Base-by-base conservation (phyloP, 768 basidiomycete genomes). In the Tulasnella sp. region DNA sequence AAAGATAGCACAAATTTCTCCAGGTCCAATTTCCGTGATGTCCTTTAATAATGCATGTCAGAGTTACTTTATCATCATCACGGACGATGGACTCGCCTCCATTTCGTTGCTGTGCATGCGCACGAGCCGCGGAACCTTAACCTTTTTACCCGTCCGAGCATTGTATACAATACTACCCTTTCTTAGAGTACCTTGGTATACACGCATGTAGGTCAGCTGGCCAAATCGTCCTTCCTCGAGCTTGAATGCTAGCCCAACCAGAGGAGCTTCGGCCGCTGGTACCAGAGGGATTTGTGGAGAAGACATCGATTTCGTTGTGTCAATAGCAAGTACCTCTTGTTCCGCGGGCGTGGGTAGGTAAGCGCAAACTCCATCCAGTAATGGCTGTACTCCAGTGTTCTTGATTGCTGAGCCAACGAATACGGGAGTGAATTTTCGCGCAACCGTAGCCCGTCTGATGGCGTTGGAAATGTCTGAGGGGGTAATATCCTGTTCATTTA, bases 91-190 rank as follows among this genome's bases (percentile, higher is more conserved):
- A 49, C 77, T 35, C 49, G 87, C 88, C 81, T 99, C 96, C 96
- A 98, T 97, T 70, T 99, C 94, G 62, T 98, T 88, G 69, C 85
- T 87, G 69, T 99, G 96, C 96, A 99, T 94, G 58, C 91, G 79
- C 57, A 98, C 96, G 62, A 99, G 72, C 36, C 93, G 78, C 2
- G 96, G 93, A 9, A 99, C 88, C 71, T 98, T 97, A 70, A 96
- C 86, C 71, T 83, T 90, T 77, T 97, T 99, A 42, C 93, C 94
- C 19, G 92, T 91, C 37, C 93, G 76, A 7, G 86, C 90, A 65
- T 98, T 96, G 71, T 76, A 91, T 63, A 99, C 91, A 58, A 82
- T 76, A 61, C 76, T 78, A 2, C 87, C 81, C 70, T 87, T 86
- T 72, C 83, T 91, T 68, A 99, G 69, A 36, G 80, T 87, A 29